These are phyloP conservation scores for Jaminaea rosea DNA, from an alignment of 1,284 basidiomycete species.

Conservation along the genomic window DNA sequence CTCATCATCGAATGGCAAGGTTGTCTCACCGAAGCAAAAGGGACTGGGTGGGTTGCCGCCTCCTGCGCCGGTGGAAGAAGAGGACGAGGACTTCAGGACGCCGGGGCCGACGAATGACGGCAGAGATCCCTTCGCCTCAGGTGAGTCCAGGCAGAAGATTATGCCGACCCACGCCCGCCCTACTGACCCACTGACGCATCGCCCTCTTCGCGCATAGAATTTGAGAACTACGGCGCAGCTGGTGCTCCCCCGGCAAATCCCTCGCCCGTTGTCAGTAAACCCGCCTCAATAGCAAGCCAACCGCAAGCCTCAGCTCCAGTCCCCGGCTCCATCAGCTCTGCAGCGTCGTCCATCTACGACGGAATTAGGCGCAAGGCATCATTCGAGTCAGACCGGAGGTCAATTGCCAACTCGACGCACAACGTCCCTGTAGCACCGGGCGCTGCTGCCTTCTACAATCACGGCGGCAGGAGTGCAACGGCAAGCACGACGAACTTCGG, in stretches of 20 bases:
- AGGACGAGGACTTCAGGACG: not conserved
- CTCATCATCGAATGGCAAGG: not conserved
- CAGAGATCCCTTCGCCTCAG: not conserved
- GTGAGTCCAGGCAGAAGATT: too few relatives aligned
- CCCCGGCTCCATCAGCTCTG: too few relatives aligned
- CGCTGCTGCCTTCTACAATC: slow-evolving; percentile 19
- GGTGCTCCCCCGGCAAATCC: too few relatives aligned
- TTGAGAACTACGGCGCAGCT: too few relatives aligned
- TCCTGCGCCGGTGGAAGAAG: not conserved
- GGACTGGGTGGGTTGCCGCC: too few relatives aligned
- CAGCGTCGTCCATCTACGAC: slow-evolving; percentile 31
- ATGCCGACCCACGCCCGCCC: too few relatives aligned
- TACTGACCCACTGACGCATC: too few relatives aligned
- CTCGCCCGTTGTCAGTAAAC: too few relatives aligned
- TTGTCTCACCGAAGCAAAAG: too few relatives aligned
- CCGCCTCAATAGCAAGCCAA: too few relatives aligned
- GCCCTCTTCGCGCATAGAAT: too few relatives aligned
- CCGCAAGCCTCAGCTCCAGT: too few relatives aligned
- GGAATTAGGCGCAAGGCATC: slow-evolving; percentile 21
- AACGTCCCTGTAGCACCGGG: slow-evolving; percentile 15
- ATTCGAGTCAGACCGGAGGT: slow-evolving; percentile 31
- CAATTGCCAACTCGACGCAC: slow-evolving; percentile 31
- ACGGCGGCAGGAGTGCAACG: not conserved
- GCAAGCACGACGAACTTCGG: not conserved
- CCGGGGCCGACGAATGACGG: not conserved